Base-by-base conservation (phyloP, 331 rosid genomes). In the Cydonia oblonga region DNA sequence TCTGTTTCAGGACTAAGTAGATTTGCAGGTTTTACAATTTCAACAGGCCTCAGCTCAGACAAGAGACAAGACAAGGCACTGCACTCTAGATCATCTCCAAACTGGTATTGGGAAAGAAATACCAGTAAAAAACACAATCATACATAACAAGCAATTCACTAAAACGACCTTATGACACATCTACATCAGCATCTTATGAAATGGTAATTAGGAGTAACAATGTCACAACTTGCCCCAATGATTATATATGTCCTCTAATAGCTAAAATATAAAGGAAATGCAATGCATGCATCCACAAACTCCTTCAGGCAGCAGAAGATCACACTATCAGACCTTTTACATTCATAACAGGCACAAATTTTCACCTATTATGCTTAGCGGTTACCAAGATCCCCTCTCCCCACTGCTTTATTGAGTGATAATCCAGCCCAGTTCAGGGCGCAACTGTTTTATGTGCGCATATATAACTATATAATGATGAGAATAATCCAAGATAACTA, bases 21-120 rank as follows among this genome's bases (percentile, higher is more conserved):
- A 52, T 89, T 88, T 29, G 91, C 84, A 58, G 99, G 97, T 82
- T 95, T 89, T 57, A 95, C 80, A 76, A 95, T 86, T 86, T 95
- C 99, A 65, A 91, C 97, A 1, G 97, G 99, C 85, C 97, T 88
- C 79, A 89, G 64, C 93, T 95, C 97, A 29, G 97, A 88, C 81
- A 95, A 79, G 69, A 95, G 84, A 79, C 89, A 81, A 75, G 96
- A 82, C 83, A 95, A 69, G 56, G 93, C 83, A 79, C 84, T 87
- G 90, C 96, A 89, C 79, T 95, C 97, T 24, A 76, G 79, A 79
- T 95, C 96, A 78, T 95, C 96, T 76, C 66, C 81, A 82, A 95
- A 91, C 99, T 91, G 90, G 75, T 53, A 77, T 38, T 69, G 20
- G 66, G 56, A 83, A 59, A 84, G 57, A 69, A 76, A 66, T 3